Percentiles rank a stretch among this genome's conserved stretches.
phyloP scores from a whole-genome alignment of 2,329 filamentous ascomycete species.

The Colletotrichum eleusines region DNA sequence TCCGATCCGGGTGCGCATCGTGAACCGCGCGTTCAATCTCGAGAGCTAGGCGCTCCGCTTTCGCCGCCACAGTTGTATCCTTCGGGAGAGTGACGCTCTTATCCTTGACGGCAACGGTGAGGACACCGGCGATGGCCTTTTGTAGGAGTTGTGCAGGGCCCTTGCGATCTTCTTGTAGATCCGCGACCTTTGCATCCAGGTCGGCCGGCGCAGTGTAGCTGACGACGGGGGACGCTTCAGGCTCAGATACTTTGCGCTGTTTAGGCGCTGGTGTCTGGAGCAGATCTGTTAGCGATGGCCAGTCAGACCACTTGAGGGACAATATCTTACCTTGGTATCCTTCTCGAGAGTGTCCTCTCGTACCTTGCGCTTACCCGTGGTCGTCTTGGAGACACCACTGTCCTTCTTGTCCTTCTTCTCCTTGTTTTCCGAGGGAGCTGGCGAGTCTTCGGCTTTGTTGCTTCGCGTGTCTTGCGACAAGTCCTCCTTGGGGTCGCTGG shows the following conservation, averaged over 20 bases:
- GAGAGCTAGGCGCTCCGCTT: slow-evolving; percentile 78
- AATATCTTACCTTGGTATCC: slow-evolving; percentile 59
- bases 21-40: slow-evolving; percentile 81
- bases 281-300: slow-evolving; percentile 3
- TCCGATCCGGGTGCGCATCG: slow-evolving; percentile 65
- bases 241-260: slow-evolving; percentile 67
- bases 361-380: slow-evolving; percentile 67
- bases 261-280: slow-evolving; percentile 58
- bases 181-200: slow-evolving; percentile 62
- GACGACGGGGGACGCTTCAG: slow-evolving; percentile 54
- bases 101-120: slow-evolving; percentile 75
- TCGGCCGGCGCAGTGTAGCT: slow-evolving; percentile 65
- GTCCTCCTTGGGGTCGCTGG: slow-evolving; percentile 71
- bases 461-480: slow-evolving; percentile 38
- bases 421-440: slow-evolving; percentile 53
- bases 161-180: slow-evolving; percentile 73
- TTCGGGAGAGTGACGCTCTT: slow-evolving; percentile 72
- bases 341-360: slow-evolving; percentile 68
- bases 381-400: slow-evolving; percentile 52
- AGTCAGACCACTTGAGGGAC: fast-evolving
- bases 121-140: slow-evolving; percentile 75
- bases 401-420: slow-evolving; percentile 65
- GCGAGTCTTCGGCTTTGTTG: slow-evolving; percentile 54
- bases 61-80: slow-evolving; percentile 71
- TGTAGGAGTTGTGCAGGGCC: slow-evolving; percentile 77